Evolutionary conservation across 2,329 filamentous ascomycete genomes (phyloP), one percentile per base, ranked within the genome.

Genomic region (Dothideomycetes sp.): DNA sequence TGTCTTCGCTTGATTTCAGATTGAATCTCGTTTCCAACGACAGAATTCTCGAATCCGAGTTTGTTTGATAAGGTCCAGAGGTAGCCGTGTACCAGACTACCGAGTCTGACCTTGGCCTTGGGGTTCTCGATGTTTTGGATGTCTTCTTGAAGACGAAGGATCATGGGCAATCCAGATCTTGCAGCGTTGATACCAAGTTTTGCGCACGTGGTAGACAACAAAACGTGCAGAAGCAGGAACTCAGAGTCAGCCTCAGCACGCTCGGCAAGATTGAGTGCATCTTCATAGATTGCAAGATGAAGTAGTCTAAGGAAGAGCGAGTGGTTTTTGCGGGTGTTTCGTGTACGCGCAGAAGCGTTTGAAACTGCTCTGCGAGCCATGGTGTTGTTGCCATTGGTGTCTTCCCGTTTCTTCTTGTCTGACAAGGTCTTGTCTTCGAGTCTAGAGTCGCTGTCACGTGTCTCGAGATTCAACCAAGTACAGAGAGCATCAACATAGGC

Each of bases 211-310:
- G 76, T 84, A 9, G 76, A 69, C 25, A 94, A 71, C 9, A 95
- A 69, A 3, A 86, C 68, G 54, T 94, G 86, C 7, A 94, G 67
- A 11, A 93, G 64, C 19, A 85, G 64, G 20, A 93, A 73, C 51
- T 94, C 86, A 0, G 76, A 70, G 47, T 91, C 83, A 31, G 74
- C 80, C 29, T 64, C 60, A 16, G 59, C 54, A 12, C 54, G 57
- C 18, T 80, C 73, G 16, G 84, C 70, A 49, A 70, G 78, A 51
- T 91, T 82, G 16, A 89, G 64, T 6, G 84, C 83, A 50, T 84
- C 84, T 58, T 96, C 89, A 59, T 93, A 95, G n/a, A 91, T 74
- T 35, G 83, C 80, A 31, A 95, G 70, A 61, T 95, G 88, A 3
- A 96, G 68, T 3, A 93, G 69, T 40, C 85, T 76, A 34, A 95